Evolutionary conservation across 768 basidiomycete species (phyloP).

Genomic region (Mycena galopus): DNA sequence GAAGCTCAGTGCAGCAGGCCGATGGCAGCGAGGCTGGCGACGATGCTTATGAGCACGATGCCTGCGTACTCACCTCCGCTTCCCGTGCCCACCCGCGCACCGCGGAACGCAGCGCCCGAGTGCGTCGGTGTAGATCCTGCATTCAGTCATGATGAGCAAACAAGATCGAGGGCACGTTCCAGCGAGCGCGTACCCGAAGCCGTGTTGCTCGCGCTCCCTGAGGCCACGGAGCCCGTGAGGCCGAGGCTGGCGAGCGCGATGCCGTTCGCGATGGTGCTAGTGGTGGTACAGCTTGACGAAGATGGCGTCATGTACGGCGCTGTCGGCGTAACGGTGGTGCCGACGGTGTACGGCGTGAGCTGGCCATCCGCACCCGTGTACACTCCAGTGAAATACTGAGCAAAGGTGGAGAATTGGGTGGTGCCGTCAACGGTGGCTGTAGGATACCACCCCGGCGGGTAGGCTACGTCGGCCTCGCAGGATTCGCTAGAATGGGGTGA

Average conservation of each 20-base stretch:
- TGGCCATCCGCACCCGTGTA: slow-evolving; percentile 43
- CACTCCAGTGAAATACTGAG: slow-evolving; percentile 58
- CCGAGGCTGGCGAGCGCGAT: slow-evolving; percentile 43
- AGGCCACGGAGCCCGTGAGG: background rate
- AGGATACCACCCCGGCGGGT: slow-evolving; percentile 63
- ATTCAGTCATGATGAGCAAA: background rate
- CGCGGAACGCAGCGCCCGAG: slow-evolving; percentile 8
- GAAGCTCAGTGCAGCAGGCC: slow-evolving; percentile 7
- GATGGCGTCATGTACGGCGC: slow-evolving; percentile 51
- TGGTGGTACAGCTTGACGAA: slow-evolving; percentile 57
- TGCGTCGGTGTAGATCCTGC: background rate
- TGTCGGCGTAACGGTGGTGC: slow-evolving; percentile 54
- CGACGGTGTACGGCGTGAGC: slow-evolving; percentile 51
- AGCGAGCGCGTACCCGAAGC: background rate
- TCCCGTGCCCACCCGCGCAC: slow-evolving; percentile 13
- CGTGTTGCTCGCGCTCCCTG: background rate
- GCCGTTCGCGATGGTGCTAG: slow-evolving; percentile 53
- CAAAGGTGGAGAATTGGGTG: slow-evolving; percentile 56
- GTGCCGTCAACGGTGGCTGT: slow-evolving; percentile 47
- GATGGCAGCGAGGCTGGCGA: slow-evolving; percentile 22
- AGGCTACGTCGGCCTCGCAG: slow-evolving; percentile 60
- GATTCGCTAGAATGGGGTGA: slow-evolving; percentile 46
- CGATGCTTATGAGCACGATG: slow-evolving; percentile 23
- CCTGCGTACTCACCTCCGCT: slow-evolving; percentile 4
- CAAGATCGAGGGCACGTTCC: too few relatives aligned